Evolutionary conservation across 192 early-diverging fungal species (phyloP), one percentile per base, ranked within the genome.

Genomic region (Rhizoclosmatium sp.): DNA sequence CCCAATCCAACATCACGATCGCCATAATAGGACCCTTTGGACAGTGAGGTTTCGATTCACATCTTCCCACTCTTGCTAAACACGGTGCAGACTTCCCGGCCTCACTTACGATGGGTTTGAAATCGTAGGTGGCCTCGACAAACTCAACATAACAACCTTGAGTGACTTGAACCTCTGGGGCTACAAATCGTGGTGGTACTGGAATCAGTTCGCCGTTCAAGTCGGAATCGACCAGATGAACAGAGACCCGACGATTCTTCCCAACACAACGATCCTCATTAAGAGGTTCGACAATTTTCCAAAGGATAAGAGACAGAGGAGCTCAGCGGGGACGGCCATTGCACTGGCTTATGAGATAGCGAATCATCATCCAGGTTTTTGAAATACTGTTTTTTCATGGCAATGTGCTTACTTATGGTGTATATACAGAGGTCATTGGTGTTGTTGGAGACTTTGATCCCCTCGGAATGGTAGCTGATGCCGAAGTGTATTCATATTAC

Each of bases 231-330:
- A 69, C 46, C 45, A 16, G 42, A 69, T 69, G 7, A 69, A 69
- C 67, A 12, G 14, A 10, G 67, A 69, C 14, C 67, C 67, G 46
- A 69, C 1, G 3, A 47, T 69, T 3, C 67, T 69, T 41, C 67
- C 67, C n/a, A 69, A 69, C 19, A 69, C 67, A 2, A 69, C 67
- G 31, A 69, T 69, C 45, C 7, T 45, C 39, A 69, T 69, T 44
- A 69, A 69, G 67, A 23, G 67, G 4, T 69, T 69, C 45, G 0
- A 69, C 10, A 69, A 41, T 47, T 54, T 54, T 54, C 5, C 16
- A 54, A 54, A 54, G 51, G 51, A 16, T 12, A 16, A 54, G 16
- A 54, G 51, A 12, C 51, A 16, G 51, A 7, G 51, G 16, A 16
- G 5, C 51, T 31, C 31, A 31, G 31, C 51, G 5, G 51, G 51